Base-by-base conservation (phyloP, 305 asterid species). In the Rubia tinctorum region DNA sequence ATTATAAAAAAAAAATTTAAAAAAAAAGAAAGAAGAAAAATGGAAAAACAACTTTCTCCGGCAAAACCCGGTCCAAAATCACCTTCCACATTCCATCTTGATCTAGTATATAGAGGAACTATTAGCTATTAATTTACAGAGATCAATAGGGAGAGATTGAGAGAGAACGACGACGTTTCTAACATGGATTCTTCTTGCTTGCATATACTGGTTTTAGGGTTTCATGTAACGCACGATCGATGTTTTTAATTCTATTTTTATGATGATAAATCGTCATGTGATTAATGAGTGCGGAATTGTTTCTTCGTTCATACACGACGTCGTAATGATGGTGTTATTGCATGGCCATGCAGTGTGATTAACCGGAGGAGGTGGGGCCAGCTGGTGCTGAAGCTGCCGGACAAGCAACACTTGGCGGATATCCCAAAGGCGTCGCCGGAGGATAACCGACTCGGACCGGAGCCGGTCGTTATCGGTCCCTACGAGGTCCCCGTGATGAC, bases 371-470 rank as follows among this genome's bases (percentile, higher is more conserved):
- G 27, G 59, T 2, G 23, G 59, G 22, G 83, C 78, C 76, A 85
- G n/a, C 25, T 85, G 90, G 79, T 82, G 88, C 80, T 88, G 91
- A 39, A 87, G 87, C 75, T 92, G 89, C 72, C 94, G 90, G 64
- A 78, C 88, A 2, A 85, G 74, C 76, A 89, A 70, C 1, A 90
- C 87, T 86, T 90, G 96, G 15, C 96, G 92, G 18, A 88, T 86
- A 62, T 83, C 92, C 90, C 93, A 87, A 6, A 92, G 88, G 63
- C 88, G 89, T 43, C 83, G 86, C 66, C 91, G 81, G 77, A 92
- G 96, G 25, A 86, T 63, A 20, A 63, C 81, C 65, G 88, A 80
- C 78, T 92, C 98, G 27, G 89, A 77, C 45, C 79, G 86, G 80
- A 92, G 88, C 77, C 73, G 76, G 27, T 84, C 91, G 69, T 90